Conservation (phyloP, 164 flowering plant genomes). For the Sedum album region DNA sequence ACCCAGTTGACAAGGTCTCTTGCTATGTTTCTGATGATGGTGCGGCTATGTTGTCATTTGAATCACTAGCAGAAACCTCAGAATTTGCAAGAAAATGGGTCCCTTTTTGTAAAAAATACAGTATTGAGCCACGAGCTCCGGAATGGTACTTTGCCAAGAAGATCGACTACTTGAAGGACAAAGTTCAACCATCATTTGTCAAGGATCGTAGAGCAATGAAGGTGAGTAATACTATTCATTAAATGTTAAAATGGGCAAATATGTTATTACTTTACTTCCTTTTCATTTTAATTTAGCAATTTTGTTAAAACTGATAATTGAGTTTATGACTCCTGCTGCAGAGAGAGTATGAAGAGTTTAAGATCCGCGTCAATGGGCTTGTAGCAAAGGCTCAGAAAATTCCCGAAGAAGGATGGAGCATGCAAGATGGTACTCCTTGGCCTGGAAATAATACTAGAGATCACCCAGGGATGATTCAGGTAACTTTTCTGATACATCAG, state of each 20-base stretch:
- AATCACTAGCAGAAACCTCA: conserved; percentile 79
- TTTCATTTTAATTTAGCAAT: background rate
- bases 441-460: conserved; percentile 91
- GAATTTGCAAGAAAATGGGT: conserved; percentile 96
- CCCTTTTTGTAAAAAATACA: conserved; percentile 82
- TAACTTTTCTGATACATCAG: conserved; percentile 11
- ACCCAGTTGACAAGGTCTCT: conserved; percentile 94
- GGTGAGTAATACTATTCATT: conserved; percentile 24
- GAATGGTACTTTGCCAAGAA: conserved; percentile 85
- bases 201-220: conserved; percentile 95
- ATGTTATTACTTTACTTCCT: conserved; percentile 7
- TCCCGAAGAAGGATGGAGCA: conserved; percentile 93
- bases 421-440: conserved; percentile 99
- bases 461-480: conserved; percentile 98
- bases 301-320: background rate
- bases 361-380: conserved; percentile 70
- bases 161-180: conserved; percentile 83
- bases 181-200: conserved; percentile 81
- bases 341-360: conserved; percentile 94
- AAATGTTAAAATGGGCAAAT: background rate
- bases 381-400: conserved; percentile 70
- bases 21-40: conserved; percentile 98
- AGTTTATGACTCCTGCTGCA: conserved; percentile 17
- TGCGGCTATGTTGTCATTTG: conserved; percentile 92
- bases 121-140: conserved; percentile 89